phyloP scores from a whole-genome alignment of 352 stramenopile genomes.

The Pythium biforme region DNA sequence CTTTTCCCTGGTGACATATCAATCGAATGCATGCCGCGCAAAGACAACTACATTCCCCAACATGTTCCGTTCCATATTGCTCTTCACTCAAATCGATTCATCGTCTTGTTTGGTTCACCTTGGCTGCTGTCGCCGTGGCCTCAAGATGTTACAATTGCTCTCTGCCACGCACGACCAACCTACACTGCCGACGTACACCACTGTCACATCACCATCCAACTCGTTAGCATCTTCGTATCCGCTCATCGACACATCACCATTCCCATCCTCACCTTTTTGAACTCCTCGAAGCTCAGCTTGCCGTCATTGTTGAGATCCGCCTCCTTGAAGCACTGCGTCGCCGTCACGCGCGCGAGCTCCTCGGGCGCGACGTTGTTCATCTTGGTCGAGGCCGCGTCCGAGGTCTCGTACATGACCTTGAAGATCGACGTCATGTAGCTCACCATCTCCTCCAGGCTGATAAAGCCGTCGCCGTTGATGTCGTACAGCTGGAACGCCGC shows the following conservation, averaged over 20 bases:
- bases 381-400: slow-evolving; percentile 67
- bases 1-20: slow-evolving; percentile 3
- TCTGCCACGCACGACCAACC: slow-evolving; percentile 11
- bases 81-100: background rate
- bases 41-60: slow-evolving; percentile 1
- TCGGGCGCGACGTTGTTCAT: slow-evolving; percentile 66
- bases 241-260: background rate
- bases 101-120: slow-evolving; percentile 8
- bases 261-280: slow-evolving; percentile 70
- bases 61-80: slow-evolving; percentile 17
- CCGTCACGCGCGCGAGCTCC: slow-evolving; percentile 77
- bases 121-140: slow-evolving; percentile 17
- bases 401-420: slow-evolving; percentile 89
- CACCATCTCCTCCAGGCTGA: slow-evolving; percentile 85
- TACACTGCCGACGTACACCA: slow-evolving; percentile 23
- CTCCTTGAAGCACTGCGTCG: slow-evolving; percentile 83
- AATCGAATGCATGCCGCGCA: background rate
- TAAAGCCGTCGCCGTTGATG: slow-evolving; percentile 82
- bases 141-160: slow-evolving; percentile 1
- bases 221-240: background rate
- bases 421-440: slow-evolving; percentile 90
- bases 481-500: slow-evolving; percentile 87
- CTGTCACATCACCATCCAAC: slow-evolving; percentile 1
- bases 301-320: slow-evolving; percentile 81
- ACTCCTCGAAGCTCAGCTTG: slow-evolving; percentile 88